phyloP scores from a whole-genome alignment of 2,329 filamentous ascomycete genomes.

The Akanthomyces muscarius region DNA sequence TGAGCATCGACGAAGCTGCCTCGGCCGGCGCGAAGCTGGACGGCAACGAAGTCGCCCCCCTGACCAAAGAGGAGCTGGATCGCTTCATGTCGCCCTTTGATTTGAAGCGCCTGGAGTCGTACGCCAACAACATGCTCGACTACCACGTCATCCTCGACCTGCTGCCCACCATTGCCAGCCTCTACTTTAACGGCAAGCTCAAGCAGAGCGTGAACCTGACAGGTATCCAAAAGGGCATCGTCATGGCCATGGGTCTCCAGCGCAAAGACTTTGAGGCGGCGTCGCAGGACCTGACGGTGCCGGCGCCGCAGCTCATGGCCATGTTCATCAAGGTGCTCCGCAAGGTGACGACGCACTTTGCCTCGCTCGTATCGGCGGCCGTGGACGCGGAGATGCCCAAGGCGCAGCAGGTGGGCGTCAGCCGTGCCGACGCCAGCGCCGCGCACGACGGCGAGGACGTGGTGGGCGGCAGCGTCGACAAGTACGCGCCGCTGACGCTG shows the following conservation, averaged over 20 bases:
- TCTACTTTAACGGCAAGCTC: conserved; percentile 82
- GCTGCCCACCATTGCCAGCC: conserved; percentile 72
- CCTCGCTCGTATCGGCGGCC: conserved; percentile 67
- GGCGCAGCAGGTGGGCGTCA: conserved; percentile 53
- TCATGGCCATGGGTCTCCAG: conserved; percentile 88
- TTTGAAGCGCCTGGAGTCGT: conserved; percentile 89
- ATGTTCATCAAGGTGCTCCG: conserved; percentile 97
- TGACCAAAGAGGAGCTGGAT: conserved; percentile 76
- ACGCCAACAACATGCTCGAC: conserved; percentile 95
- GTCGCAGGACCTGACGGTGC: conserved; percentile 72
- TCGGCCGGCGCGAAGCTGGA: conserved; percentile 67
- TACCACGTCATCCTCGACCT: conserved; percentile 97
- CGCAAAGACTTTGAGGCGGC: conserved; percentile 80
- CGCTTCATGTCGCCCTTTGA: conserved; percentile 81
- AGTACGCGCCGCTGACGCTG: conserved; percentile 66
- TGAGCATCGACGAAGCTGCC: conserved; percentile 86
- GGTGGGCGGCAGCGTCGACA: conserved; percentile 40
- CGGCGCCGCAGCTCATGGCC: conserved; percentile 75
- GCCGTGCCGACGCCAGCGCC: conserved; percentile 54
- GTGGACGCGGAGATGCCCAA: conserved; percentile 63
- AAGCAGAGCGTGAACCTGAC: conserved; percentile 64
- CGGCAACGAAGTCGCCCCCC: conserved; percentile 40
- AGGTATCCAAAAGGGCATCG: conserved; percentile 79
- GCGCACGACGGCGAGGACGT: conserved; percentile 67
- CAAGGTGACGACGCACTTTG: conserved; percentile 79